Evolutionary conservation across 371 early-diverging fungal species (phyloP), one percentile per base, ranked within the genome.

Genomic region (Nematocida minor): DNA sequence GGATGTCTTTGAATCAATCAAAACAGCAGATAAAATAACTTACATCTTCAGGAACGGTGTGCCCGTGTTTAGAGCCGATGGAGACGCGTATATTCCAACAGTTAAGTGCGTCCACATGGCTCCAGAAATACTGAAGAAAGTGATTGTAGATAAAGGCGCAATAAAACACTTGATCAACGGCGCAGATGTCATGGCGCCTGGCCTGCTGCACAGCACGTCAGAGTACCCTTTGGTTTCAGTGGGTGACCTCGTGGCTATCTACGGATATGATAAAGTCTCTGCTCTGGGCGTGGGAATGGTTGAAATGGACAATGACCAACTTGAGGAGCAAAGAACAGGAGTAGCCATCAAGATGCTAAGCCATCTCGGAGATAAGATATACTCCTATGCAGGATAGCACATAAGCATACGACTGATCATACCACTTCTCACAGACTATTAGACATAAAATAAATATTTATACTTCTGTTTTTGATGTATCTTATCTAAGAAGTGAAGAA

Each of bases 161-260:
- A 41, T 79, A 32, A 77, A 68, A 14, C 82, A 83, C 48, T n/a
- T 85, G 34, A 49, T 67, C 7, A 67, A 71, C 22, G 85, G 85
- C n/a, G 85, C 85, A 44, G 82, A 83, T 80, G 69, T 85, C 11
- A 83, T 85, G 83, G 77, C 80, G 9, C 82, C 83, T n/a, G 85
- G 85, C 0, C 63, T 70, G 18, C 29, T 70, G 16, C 71, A 70
- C 27, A 11, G 16, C 22, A 70, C 71, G n/a, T 70, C 71, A 1
- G 63, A 62, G 36, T 57, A 55, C 47, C 71, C 71, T 0, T 1
- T 11, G 7, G 71, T 70, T 20, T 46, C 60, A 34, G 63, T 41
- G n/a, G 60, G 47, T n/a, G 71, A 70, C 7, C 29, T 57, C 3
- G 60, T 70, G 2, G 71, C 46, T 40, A 62, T 70, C 11, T 70